Evolutionary conservation across 768 basidiomycete species (phyloP), one percentile per base, ranked within the genome.

Genomic region (Boletus tomentosulus): DNA sequence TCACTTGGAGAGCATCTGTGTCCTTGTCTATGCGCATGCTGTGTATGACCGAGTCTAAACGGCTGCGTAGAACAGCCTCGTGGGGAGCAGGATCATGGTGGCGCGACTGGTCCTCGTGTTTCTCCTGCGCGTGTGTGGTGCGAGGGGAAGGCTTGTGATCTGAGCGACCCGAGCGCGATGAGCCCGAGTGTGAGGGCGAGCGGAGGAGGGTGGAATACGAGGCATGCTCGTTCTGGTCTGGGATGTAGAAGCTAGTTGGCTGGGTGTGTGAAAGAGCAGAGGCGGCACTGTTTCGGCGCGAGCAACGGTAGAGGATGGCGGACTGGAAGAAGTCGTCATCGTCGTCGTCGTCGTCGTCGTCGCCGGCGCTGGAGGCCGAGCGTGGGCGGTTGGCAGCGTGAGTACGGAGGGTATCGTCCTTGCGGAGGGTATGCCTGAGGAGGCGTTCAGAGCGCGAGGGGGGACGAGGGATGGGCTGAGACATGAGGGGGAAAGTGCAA

Each of bases 391-490:
- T 47, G 35, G 50, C 19, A 48, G 44, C 59, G 56, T 48, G 55
- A 43, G 58, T 70, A 65, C 55, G 74, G 66, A 61, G 78, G 68
- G 63, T 71, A 63, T 58, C 73, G 67, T 71, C 79, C 59, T 74
- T 83, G 45, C 78, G 73, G 50, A 85, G 76, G 10, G 83, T 76
- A 57, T 83, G 77, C 48, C 83, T 73, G 46, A 85, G 73, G 44
- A 85, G 76, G 10, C 76, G 74, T 60, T 84, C 79, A 4, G 80
- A 82, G 51, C 80, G 74, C 34, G 78, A 78, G 0, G 80, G 70
- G 0, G 80, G 74, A 46, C 76, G 74, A 2, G 65, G 46, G 45
- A 58, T 54, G 3, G 53, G 33, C 5, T 62, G 22, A 0, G 63
- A 53, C 51, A 55, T 50, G 59, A 31, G 33, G 58, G 50, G 48